Base-by-base conservation (phyloP, 768 basidiomycete genomes). In the Rhodotorula babjevae region DNA sequence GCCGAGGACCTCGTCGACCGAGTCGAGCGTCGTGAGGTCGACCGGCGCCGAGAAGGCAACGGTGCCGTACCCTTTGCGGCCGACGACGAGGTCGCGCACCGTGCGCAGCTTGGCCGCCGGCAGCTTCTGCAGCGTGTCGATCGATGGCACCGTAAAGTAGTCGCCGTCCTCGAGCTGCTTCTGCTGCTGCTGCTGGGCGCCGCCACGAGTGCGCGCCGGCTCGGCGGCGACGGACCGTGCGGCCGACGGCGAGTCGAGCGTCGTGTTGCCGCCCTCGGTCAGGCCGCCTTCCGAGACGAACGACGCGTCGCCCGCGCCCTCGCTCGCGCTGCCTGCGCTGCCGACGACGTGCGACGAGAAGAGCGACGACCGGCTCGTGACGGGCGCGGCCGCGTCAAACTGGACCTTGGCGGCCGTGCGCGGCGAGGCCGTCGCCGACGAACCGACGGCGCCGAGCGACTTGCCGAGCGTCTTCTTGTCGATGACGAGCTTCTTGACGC, bases 11-110 rank as follows among this genome's bases (percentile, higher is more conserved):
- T 89, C 87, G 14, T 87, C 86, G 52, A 98, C 85, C 78, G 88
- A 89, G 25, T 87, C 83, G 61, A 95, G 83, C 33, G 89, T 88
- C 36, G 93, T 96, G 68, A 99, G 86, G 79, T 98, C 93, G 71
- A 86, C 82, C 74, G 90, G 84, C 82, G 91, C 84, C 81, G 86
- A 83, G 88, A 95, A 86, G 80, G 86, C 82, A 73, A 98, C 89
- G 81, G 93, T 86, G 46, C 96, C 96, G 77, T 88, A 95, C 49
- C 93, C 93, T 66, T 88, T 86, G n/a, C 95, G 89, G 16, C 93
- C 93, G 57, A 96, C 92, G 31, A 89, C 84, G 76, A 99, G 87
- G 74, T 87, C 87, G 68, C 86, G 82, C 78, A 93, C 88, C 27
- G 87, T 82, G 14, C 87, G 86, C 36, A 98, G 83, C 67, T 92